Evolutionary conservation across 73 alveolate species (phyloP).

Genomic region (Tetrahymena thermophila): DNA sequence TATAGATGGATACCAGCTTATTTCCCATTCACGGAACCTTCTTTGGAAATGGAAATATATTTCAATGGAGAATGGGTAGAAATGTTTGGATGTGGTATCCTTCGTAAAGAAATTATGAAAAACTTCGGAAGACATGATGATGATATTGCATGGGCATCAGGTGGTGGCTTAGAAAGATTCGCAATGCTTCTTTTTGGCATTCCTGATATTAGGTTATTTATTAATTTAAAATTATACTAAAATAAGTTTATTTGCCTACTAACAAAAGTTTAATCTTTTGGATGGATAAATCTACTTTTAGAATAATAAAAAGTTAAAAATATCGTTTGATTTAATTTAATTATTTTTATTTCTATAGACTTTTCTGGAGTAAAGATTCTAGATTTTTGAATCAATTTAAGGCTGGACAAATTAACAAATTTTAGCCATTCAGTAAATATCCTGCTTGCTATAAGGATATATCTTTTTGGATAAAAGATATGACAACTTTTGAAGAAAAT

Average conservation of each 20-base stretch:
- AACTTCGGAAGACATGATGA: conserved; percentile 60
- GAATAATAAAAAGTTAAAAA: too few relatives aligned
- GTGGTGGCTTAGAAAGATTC: conserved; percentile 85
- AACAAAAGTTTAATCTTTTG: background rate
- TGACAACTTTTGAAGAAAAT: conserved; percentile 61
- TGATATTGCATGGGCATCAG: conserved; percentile 92
- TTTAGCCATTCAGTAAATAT: conserved; percentile 71
- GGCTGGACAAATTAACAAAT: conserved; percentile 68
- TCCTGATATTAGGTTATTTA: conserved; percentile 56
- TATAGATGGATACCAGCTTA: conserved; percentile 81
- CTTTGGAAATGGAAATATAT: conserved; percentile 82
- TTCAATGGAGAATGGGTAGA: conserved; percentile 88
- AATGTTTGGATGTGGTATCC: conserved; percentile 87
- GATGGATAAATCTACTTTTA: too few relatives aligned
- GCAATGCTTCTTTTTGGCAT: conserved; percentile 80
- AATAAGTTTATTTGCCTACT: background rate
- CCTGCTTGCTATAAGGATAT: conserved; percentile 86
- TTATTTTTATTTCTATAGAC: background rate
- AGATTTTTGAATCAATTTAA: conserved; percentile 65
- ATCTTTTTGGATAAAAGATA: conserved; percentile 67
- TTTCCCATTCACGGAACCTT: conserved; percentile 94
- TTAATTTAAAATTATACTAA: background rate
- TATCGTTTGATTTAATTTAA: too few relatives aligned
- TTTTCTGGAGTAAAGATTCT: conserved; percentile 76
- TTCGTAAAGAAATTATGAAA: conserved; percentile 68